Conservation (phyloP, 139 green algal species). For the Asterochloris sp. region DNA sequence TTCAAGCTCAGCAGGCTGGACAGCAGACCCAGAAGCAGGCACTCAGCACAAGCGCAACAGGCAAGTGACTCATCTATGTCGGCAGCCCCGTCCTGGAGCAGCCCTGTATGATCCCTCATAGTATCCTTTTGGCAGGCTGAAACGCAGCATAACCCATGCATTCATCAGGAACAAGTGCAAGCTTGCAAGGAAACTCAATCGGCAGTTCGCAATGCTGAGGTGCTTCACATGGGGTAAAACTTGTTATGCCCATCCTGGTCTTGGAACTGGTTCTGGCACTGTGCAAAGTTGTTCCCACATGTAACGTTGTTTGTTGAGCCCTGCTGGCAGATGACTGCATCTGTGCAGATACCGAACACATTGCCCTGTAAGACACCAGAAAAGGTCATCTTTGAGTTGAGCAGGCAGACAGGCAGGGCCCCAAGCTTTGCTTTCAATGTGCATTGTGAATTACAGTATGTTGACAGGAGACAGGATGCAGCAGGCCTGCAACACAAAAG, state of each 20-base stretch:
- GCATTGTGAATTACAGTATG: not conserved
- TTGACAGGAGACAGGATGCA: too few species aligned
- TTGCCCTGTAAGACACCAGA: not conserved
- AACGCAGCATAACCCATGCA: too few species aligned
- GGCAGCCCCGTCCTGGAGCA: too few species aligned
- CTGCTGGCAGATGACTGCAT: slow-evolving; percentile 13
- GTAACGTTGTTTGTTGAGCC: not conserved
- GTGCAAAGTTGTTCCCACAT: slow-evolving; percentile 10
- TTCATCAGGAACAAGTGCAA: too few species aligned
- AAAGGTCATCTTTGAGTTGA: not conserved
- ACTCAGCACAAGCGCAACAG: too few species aligned
- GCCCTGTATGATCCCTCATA: too few species aligned
- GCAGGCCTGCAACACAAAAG: not conserved
- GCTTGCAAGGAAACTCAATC: too few species aligned
- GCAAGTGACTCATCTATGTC: too few species aligned
- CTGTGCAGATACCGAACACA: slow-evolving; percentile 5
- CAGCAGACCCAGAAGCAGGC: too few species aligned
- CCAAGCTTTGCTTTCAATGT: not conserved
- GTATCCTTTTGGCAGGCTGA: too few species aligned
- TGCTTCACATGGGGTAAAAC: slow-evolving; percentile 7
- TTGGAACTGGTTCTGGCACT: slow-evolving; percentile 8
- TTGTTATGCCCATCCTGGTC: slow-evolving; percentile 10
- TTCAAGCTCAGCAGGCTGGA: too few species aligned
- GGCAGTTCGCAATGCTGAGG: not conserved
- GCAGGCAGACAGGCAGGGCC: not conserved